A percentile compares a stretch with the other conserved stretches of the same genome.
These are phyloP conservation scores for Epithele typhae DNA, from an alignment of 768 basidiomycete species.

Conservation along the genomic window DNA sequence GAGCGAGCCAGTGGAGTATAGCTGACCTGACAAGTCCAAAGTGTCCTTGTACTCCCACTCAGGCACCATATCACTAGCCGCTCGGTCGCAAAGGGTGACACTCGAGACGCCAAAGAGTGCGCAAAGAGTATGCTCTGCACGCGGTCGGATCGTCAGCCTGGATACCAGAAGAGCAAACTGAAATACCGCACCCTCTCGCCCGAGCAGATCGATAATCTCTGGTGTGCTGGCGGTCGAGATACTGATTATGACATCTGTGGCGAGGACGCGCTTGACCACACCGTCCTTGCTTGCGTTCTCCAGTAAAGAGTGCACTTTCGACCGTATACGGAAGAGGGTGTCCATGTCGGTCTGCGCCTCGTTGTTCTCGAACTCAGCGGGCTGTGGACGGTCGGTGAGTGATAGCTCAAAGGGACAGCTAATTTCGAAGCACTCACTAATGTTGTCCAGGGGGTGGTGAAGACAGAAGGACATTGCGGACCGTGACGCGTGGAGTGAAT, in stretches of 20 bases:
- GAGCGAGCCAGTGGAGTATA: not conserved
- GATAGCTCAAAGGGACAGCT: not conserved
- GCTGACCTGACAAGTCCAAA: slow-evolving; percentile 40
- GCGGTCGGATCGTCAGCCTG: too few relatives aligned
- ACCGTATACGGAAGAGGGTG: slow-evolving; percentile 54
- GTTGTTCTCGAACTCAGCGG: slow-evolving; percentile 56
- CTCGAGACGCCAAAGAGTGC: slow-evolving; percentile 82
- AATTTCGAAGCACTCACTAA: slow-evolving; percentile 44
- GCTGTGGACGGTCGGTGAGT: slow-evolving; percentile 31
- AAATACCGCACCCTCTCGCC: slow-evolving; percentile 34
- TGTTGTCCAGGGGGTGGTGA: slow-evolving; percentile 62
- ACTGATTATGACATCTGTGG: slow-evolving; percentile 68
- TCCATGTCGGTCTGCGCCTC: slow-evolving; percentile 60
- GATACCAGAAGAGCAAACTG: too few relatives aligned
- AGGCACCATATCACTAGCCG: slow-evolving; percentile 34
- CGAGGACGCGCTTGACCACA: slow-evolving; percentile 68
- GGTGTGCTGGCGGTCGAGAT: slow-evolving; percentile 35
- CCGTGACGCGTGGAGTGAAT: slow-evolving; percentile 44
- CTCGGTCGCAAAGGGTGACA: slow-evolving; percentile 46
- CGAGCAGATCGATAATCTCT: slow-evolving; percentile 34
- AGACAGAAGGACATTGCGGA: slow-evolving; percentile 52
- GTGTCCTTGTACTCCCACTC: slow-evolving; percentile 48
- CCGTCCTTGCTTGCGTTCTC: slow-evolving; percentile 76
- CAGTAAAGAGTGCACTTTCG: slow-evolving; percentile 57
- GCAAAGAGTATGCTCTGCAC: slow-evolving; percentile 58